Percentiles rank a stretch among this genome's conserved stretches.
Evolutionary conservation across 2,329 filamentous ascomycete genomes (phyloP).

Genomic region (Colletotrichum euphorbiae): DNA sequence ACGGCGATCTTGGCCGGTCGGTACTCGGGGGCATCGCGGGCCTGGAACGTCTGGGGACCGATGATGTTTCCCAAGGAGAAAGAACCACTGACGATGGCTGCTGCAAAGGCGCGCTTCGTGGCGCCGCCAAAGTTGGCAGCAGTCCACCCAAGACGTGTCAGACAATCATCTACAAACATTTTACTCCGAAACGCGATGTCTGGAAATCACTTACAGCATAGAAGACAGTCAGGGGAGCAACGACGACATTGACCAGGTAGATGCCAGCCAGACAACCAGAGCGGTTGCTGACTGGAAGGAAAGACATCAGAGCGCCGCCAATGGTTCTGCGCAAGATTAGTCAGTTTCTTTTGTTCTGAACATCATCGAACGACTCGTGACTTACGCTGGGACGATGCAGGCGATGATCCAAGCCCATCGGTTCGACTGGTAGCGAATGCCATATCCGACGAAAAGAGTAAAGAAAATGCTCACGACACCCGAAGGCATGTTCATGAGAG

Average conservation of each 20-base stretch:
- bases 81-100: constrained; percentile 60
- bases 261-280: constrained; percentile 61
- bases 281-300: constrained; percentile 58
- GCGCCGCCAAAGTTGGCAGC: constrained; percentile 63
- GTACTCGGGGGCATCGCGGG: constrained; percentile 62
- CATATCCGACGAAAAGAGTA: constrained; percentile 60
- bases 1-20: constrained; percentile 66
- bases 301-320: constrained; percentile 65
- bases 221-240: constrained; percentile 58
- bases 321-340: constrained; percentile 50
- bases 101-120: constrained; percentile 64
- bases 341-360: background rate
- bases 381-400: constrained; percentile 61
- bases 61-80: constrained; percentile 68
- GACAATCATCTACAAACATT: background rate
- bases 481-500: constrained; percentile 67
- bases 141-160: constrained; percentile 52
- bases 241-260: constrained; percentile 63
- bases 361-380: background rate
- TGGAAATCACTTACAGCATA: constrained; percentile 52
- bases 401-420: constrained; percentile 63
- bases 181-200: background rate
- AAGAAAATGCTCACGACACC: constrained; percentile 65
- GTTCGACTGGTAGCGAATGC: constrained; percentile 59
- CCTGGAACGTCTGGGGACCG: constrained; percentile 67